Base-by-base conservation (phyloP, 176 grass and related monocot species). In the Leersia perrieri region DNA sequence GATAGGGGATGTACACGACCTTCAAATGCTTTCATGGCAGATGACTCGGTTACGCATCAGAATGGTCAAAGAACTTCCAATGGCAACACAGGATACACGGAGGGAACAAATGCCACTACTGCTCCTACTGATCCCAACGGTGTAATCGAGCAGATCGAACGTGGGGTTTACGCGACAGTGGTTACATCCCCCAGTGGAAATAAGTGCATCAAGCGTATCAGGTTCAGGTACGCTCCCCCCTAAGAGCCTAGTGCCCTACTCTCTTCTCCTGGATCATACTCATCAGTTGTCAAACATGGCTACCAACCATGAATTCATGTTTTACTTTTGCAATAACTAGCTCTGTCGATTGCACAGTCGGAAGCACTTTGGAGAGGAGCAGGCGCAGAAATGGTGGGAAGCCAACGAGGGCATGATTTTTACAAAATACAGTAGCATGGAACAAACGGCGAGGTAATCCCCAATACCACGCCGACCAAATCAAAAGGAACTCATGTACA, bases 361-460 rank as follows among this genome's bases (percentile, higher is more conserved):
- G 79, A 99, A 93, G 80, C 91, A 95, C 72, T 99, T 93, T 60
- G 90, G 91, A 0, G 88, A 99, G 79, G 41, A 88, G 31, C 89
- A 88, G 68, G 93, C 93, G 12, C 85, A 99, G 61, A 70, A 88
- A 83, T 99, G 97, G 97, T 99, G 97, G 97, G 82, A 91, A 73
- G 85, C 89, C 12, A 91, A 99, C 4, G 84, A 93, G 73, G 65
- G 87, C 80, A 82, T 44, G 58, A 72, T 91, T 25, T 93, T 95
- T 25, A 69, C 53, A 26, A 91, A 88, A 18, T 93, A 99, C 84
- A 80, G 72, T 47, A 76, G 73, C 80, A 79, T 84, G 11, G 87
- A 91, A 20, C 83, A 76, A 60, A 30, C 45, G 61, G 36, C 34
- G 11, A 26, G 26, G 29, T 64, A 57, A 64, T 65, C 66, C 35